A percentile compares a stretch with the other conserved stretches of the same genome.
phyloP scores from a whole-genome alignment of 768 basidiomycete genomes.

The Coprinopsis sp. region DNA sequence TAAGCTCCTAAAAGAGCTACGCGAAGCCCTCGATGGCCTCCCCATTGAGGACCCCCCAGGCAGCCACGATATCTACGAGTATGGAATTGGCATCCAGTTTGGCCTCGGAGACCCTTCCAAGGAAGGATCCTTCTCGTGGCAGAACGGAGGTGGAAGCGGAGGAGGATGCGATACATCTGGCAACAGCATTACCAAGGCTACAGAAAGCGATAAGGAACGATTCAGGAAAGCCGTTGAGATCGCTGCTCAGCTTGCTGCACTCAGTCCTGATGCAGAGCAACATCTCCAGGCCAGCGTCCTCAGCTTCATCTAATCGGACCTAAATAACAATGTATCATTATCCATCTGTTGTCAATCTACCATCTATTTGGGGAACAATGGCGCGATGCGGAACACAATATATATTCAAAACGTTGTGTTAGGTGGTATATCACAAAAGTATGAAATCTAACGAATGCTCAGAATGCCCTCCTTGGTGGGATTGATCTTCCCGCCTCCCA shows the following conservation, averaged over 20 bases:
- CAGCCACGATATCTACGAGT: slow-evolving; percentile 68
- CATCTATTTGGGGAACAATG: no score
- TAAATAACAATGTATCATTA: slow-evolving; percentile 1
- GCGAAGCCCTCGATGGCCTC: slow-evolving; percentile 52
- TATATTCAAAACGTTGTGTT: no score
- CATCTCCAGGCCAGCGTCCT: no score
- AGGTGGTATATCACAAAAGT: not conserved
- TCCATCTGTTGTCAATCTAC: not conserved
- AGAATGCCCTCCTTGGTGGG: slow-evolving; percentile 48
- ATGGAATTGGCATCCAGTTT: slow-evolving; percentile 63
- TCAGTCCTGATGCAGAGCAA: no score
- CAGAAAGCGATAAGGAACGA: slow-evolving; percentile 57
- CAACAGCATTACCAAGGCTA: slow-evolving; percentile 42
- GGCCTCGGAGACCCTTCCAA: slow-evolving; percentile 47
- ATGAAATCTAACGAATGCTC: slow-evolving; percentile 33
- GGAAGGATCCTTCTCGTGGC: no score
- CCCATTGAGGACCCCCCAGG: slow-evolving; percentile 55
- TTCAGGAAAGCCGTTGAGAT: slow-evolving; percentile 71
- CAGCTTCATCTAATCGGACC: no score
- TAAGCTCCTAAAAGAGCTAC: slow-evolving; percentile 52
- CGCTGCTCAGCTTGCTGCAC: no score
- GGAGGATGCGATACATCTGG: no score
- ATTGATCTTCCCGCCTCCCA: slow-evolving; percentile 37
- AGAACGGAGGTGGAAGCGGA: no score
- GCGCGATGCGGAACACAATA: no score